phyloP scores from a whole-genome alignment of 1,139 yeast genomes.

The Pichia sp. region DNA sequence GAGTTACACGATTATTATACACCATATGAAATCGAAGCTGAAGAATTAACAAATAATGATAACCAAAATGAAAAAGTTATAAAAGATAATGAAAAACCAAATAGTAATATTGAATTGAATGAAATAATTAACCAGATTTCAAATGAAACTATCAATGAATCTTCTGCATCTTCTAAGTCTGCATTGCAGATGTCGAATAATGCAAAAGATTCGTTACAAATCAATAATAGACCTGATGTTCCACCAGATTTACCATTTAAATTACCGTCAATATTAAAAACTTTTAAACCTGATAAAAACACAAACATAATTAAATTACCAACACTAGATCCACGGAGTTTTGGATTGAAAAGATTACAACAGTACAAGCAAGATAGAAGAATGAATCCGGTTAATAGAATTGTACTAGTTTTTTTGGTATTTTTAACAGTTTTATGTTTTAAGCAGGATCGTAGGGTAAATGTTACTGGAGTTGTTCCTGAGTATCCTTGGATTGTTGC shows the following conservation, averaged over 20 bases:
- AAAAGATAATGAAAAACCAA: neutral
- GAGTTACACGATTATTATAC: slow-evolving; percentile 36
- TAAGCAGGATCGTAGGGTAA: slow-evolving; percentile 44
- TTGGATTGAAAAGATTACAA: slow-evolving; percentile 38
- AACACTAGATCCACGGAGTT: slow-evolving; percentile 44
- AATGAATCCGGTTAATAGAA: slow-evolving; percentile 51
- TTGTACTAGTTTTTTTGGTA: slow-evolving; percentile 41
- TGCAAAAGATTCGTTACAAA: slow-evolving; percentile 10
- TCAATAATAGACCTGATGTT: slow-evolving; percentile 13
- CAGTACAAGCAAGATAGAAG: slow-evolving; percentile 42
- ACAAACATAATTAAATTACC: slow-evolving; percentile 31
- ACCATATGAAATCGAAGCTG: slow-evolving; percentile 9
- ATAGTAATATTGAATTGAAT: slow-evolving; percentile 11
- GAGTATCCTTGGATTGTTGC: slow-evolving; percentile 31
- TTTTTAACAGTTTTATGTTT: slow-evolving; percentile 40
- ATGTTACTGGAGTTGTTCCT: slow-evolving; percentile 43
- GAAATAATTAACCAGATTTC: slow-evolving; percentile 30
- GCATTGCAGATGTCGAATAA: slow-evolving; percentile 13
- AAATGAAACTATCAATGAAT: slow-evolving; percentile 29
- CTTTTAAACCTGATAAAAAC: slow-evolving; percentile 28
- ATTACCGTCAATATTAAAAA: slow-evolving; percentile 34
- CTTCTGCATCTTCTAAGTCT: slow-evolving; percentile 9
- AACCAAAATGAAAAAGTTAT: neutral
- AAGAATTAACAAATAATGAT: neutral
- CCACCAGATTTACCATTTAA: slow-evolving; percentile 55